Conservation (phyloP, 108 stramenopile genomes). For the Cyclotella distinguenda region DNA sequence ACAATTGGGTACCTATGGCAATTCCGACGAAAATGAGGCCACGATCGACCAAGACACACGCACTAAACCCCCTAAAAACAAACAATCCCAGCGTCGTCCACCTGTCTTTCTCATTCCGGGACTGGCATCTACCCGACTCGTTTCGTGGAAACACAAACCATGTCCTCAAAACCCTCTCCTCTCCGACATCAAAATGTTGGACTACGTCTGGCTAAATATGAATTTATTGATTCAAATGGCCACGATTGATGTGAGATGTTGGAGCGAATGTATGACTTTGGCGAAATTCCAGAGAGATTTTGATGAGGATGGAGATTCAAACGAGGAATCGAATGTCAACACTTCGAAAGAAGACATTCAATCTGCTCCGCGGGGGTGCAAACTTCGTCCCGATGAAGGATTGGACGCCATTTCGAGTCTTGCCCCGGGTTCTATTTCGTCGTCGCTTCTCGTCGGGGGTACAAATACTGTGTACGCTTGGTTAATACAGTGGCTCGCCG, state of each 20-base stretch:
- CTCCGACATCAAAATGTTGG: conserved; percentile 80
- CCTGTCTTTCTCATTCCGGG: conserved; percentile 87
- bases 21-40: neutral
- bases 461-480: conserved; percentile 88
- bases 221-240: conserved; percentile 80
- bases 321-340: conserved; percentile 19
- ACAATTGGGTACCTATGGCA: neutral
- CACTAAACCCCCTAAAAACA: conserved; percentile 13
- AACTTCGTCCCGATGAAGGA: conserved; percentile 87
- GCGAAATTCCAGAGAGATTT: conserved; percentile 75
- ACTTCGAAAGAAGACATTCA: neutral
- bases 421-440: conserved; percentile 67
- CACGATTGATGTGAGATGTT: conserved; percentile 70
- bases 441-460: conserved; percentile 66
- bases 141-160: conserved; percentile 78
- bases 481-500: conserved; percentile 85
- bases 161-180: conserved; percentile 57
- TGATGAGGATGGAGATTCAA: conserved; percentile 20
- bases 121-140: conserved; percentile 78
- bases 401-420: conserved; percentile 80
- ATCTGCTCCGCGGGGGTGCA: conserved; percentile 56
- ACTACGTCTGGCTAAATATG: conserved; percentile 86
- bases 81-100: conserved; percentile 49
- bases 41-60: conserved; percentile 11
- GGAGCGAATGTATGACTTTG: conserved; percentile 73